Conservation (phyloP, 768 basidiomycete genomes). For the Inosperma sp. region DNA sequence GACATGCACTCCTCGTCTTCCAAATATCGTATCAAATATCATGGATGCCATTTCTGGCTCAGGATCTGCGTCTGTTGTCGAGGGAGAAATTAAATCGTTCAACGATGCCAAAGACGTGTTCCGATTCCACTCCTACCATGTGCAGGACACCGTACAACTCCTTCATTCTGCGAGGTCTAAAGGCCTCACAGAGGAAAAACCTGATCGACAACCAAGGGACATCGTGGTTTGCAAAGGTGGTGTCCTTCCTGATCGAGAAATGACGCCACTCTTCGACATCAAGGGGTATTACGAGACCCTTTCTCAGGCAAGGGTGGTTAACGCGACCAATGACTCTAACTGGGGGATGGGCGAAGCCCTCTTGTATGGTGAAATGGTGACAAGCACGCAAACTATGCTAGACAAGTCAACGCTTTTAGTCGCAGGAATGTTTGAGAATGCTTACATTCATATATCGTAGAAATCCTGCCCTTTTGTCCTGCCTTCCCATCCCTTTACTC, state of each 20-base stretch:
- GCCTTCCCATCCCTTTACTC: constrained; percentile 70
- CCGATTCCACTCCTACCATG: constrained; percentile 43
- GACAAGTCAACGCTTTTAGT: constrained; percentile 63
- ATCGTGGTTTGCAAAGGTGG: constrained; percentile 50
- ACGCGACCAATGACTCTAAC: constrained; percentile 14
- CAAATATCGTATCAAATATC: constrained; percentile 37
- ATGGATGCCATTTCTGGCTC: constrained; percentile 23
- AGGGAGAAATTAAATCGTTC: constrained; percentile 40
- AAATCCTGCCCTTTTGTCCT: constrained; percentile 66
- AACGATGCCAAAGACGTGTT: constrained; percentile 72
- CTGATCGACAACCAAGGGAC: constrained; percentile 45
- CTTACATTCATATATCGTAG: constrained; percentile 35
- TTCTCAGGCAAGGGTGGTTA: constrained; percentile 25
- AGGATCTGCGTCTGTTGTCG: constrained; percentile 19
- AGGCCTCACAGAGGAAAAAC: constrained; percentile 13
- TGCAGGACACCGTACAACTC: constrained; percentile 25
- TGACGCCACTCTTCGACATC: constrained; percentile 75
- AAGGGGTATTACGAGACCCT: constrained; percentile 55
- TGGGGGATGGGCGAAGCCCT: constrained; percentile 74
- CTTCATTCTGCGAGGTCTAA: constrained; percentile 27
- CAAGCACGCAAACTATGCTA: constrained; percentile 92
- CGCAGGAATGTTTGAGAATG: background rate
- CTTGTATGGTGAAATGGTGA: constrained; percentile 84
- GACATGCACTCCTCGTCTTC: constrained; percentile 41
- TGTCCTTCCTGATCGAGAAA: constrained; percentile 41